These are phyloP conservation scores for Beauveria varroae DNA, from an alignment of 2,329 filamentous ascomycete genomes.

Conservation along the genomic window DNA sequence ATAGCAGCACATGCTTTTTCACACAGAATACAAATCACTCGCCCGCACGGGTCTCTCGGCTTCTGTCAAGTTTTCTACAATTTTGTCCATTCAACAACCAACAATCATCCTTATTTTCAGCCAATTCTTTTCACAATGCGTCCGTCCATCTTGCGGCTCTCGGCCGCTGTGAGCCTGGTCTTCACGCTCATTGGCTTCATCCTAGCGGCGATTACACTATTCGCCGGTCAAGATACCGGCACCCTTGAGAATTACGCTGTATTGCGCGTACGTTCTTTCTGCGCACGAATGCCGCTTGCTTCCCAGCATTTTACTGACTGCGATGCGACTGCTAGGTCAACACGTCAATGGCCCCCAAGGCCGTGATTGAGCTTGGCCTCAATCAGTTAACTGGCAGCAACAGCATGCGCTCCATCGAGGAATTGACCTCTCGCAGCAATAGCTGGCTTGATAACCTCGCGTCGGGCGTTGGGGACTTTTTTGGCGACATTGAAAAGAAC, in stretches of 20 bases:
- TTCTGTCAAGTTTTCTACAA: background rate
- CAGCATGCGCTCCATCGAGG: background rate
- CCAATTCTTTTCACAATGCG: background rate
- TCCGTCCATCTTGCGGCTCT: background rate
- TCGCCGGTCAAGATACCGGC: background rate
- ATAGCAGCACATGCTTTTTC: background rate
- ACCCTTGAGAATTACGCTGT: slow-evolving; percentile 7
- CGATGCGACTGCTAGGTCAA: background rate
- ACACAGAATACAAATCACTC: background rate
- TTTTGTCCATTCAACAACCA: background rate
- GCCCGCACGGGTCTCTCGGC: background rate
- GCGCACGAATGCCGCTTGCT: background rate
- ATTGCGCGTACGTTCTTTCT: background rate
- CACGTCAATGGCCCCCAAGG: background rate
- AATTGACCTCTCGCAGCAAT: background rate
- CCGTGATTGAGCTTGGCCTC: background rate
- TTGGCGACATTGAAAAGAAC: background rate
- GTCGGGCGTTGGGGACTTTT: background rate
- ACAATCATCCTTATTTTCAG: background rate
- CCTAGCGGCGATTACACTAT: background rate
- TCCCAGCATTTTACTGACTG: background rate
- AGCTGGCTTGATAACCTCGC: background rate
- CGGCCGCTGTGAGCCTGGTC: background rate
- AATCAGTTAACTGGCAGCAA: background rate
- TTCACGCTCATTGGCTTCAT: background rate